Conservation (phyloP, 139 green algal species). For the Raphidocelis subcapitata region DNA sequence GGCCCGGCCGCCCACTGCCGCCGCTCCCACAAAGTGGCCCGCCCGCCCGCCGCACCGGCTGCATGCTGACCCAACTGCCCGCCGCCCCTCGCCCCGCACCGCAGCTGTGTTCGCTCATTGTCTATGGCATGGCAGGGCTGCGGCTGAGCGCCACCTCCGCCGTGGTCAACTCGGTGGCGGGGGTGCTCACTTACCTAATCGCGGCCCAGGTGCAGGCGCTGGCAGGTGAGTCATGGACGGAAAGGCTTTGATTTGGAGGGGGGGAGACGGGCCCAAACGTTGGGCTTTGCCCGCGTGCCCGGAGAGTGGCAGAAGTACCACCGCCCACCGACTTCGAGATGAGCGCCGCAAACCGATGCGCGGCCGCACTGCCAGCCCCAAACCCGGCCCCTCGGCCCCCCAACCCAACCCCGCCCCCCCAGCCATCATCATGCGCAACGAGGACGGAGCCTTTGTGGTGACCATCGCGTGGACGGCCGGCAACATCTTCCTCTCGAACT, state of each 20-base stretch:
- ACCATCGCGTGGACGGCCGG: not conserved
- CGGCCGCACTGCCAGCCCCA: no score
- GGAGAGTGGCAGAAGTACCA: not conserved
- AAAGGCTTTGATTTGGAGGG: not conserved
- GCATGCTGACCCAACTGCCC: no score
- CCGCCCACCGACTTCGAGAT: not conserved
- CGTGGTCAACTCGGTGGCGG: not conserved
- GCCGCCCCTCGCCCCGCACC: not conserved
- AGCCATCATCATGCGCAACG: not conserved
- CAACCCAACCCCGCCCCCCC: no score
- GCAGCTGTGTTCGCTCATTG: slow-evolving; percentile 2
- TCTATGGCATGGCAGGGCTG: slow-evolving; percentile 39
- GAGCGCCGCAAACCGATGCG: not conserved
- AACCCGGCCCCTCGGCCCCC: no score
- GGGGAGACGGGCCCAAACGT: not conserved
- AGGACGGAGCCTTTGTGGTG: not conserved
- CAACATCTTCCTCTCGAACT: no score
- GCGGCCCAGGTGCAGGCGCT: not conserved
- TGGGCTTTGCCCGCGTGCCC: not conserved
- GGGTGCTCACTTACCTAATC: not conserved
- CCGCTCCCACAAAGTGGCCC: no score
- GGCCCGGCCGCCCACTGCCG: no score
- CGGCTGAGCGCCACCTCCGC: not conserved
- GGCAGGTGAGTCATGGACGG: not conserved
- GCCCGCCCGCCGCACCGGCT: no score